A percentile compares a stretch with the other conserved stretches of the same genome.
These are phyloP conservation scores for Zarea fungicola DNA, from an alignment of 2,329 filamentous ascomycete genomes.

Conservation along the genomic window DNA sequence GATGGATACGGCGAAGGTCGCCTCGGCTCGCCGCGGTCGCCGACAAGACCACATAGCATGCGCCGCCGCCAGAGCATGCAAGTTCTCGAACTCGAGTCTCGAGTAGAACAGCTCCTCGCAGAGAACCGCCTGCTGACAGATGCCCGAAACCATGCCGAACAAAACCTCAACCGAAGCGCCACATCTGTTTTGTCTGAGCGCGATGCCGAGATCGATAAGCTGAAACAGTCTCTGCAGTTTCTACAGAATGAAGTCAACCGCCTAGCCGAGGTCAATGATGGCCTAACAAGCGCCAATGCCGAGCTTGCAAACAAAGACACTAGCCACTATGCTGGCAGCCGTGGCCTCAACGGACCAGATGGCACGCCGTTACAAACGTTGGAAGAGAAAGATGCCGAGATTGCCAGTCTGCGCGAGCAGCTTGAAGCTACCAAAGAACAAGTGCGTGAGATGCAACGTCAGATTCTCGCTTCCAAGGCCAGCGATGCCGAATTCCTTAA, in stretches of 20 bases:
- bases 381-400: conserved; percentile 79
- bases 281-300: conserved; percentile 70
- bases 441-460: conserved; percentile 45
- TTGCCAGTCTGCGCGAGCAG: conserved; percentile 70
- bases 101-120: conserved; percentile 74
- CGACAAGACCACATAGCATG: conserved; percentile 90
- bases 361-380: conserved; percentile 58
- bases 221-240: conserved; percentile 72
- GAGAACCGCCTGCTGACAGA: conserved; percentile 80
- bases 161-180: conserved; percentile 58
- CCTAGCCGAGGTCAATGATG: conserved; percentile 76
- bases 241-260: conserved; percentile 77
- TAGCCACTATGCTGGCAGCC: conserved; percentile 60
- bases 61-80: conserved; percentile 97
- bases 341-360: conserved; percentile 65
- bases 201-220: conserved; percentile 78
- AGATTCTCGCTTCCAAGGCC: conserved; percentile 55
- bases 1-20: conserved; percentile 90
- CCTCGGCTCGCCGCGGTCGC: conserved; percentile 81
- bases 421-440: conserved; percentile 66
- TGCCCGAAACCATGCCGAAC: conserved; percentile 65
- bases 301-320: conserved; percentile 72
- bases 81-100: conserved; percentile 82
- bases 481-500: conserved; percentile 69
- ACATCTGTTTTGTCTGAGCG: conserved; percentile 71